phyloP scores from a whole-genome alignment of 129 eudicot species.

The Saposhnikovia divaricata region DNA sequence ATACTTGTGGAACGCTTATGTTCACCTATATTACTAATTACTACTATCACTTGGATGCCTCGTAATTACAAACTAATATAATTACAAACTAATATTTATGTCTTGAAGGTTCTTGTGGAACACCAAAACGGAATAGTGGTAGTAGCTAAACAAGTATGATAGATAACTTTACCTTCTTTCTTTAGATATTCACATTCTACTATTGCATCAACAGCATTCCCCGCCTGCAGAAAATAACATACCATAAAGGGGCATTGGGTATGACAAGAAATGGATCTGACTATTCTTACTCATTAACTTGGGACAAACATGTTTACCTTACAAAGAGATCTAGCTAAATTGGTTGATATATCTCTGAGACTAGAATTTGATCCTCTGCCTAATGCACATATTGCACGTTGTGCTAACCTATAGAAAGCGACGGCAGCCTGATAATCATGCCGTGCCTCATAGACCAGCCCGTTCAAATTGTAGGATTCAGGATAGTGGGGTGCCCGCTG shows the following conservation, averaged over 20 bases:
- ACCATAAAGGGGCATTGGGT: background rate
- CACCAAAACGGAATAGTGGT: background rate
- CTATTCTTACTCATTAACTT: constrained; percentile 4
- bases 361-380: constrained; percentile 30
- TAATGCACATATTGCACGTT: constrained; percentile 42
- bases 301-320: constrained; percentile 37
- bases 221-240: constrained; percentile 47
- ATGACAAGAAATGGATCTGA: background rate
- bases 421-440: constrained; percentile 60
- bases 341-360: constrained; percentile 58
- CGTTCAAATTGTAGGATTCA: constrained; percentile 82
- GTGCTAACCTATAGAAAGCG: constrained; percentile 67
- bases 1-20: background rate
- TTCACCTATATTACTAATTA: background rate
- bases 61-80: too few species aligned
- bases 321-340: constrained; percentile 81
- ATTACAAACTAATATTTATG: background rate
- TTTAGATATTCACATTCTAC: constrained; percentile 64
- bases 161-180: constrained; percentile 42
- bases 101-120: background rate
- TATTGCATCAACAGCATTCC: constrained; percentile 62
- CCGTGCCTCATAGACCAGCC: constrained; percentile 77
- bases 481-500: constrained; percentile 88
- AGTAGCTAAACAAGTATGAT: background rate
- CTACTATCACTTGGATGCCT: background rate